Evolutionary conservation across 257 asterid genomes (phyloP), one percentile per base, ranked within the genome.

Genomic region (Nicotiana tabacum): DNA sequence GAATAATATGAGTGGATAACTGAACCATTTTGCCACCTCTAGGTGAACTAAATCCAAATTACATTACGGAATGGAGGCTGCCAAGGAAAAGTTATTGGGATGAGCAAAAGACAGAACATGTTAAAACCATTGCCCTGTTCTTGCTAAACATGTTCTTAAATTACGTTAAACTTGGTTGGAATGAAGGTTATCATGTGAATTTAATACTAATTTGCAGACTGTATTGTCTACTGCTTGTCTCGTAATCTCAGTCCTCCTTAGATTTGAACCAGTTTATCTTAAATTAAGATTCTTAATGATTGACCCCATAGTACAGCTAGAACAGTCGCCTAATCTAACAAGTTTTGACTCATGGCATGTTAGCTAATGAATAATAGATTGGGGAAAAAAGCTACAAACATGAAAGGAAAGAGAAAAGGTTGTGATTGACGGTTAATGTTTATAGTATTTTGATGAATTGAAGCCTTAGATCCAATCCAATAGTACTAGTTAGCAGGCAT

Each of bases 101-200:
- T 7, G 43, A 56, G 29, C 64, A 13, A 76, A 27, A 51, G 46
- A 76, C 46, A 51, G 27, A 51, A 76, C 18, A 24, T 74, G 64
- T n/a, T 76, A 76, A 72, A 76, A 76, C 64, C 1, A 76, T 76
- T 76, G 80, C 57, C 79, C 16, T 76, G 64, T 76, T 51, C 24
- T 48, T 24, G 9, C 80, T 51, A 51, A 76, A 76, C 80, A 76
- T 76, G 46, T 13, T 48, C 2, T 76, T 48, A 48, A 48, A 27
- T 74, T 48, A 74, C 48, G 15, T 48, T 27, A 51, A 76, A 76
- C 80, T 51, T 51, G 61, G 64, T 76, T 76, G 46, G 76, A 67
- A 67, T 67, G 15, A 33, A 67, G 76, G 76, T 67, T 67, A 67
- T 33, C 76, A 32, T 33, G 76, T 67, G 51, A 51, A 27, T 48